Evolutionary conservation across 1,284 basidiomycete genomes (phyloP), one percentile per base, ranked within the genome.

Genomic region (Ceratobasidium sp.): DNA sequence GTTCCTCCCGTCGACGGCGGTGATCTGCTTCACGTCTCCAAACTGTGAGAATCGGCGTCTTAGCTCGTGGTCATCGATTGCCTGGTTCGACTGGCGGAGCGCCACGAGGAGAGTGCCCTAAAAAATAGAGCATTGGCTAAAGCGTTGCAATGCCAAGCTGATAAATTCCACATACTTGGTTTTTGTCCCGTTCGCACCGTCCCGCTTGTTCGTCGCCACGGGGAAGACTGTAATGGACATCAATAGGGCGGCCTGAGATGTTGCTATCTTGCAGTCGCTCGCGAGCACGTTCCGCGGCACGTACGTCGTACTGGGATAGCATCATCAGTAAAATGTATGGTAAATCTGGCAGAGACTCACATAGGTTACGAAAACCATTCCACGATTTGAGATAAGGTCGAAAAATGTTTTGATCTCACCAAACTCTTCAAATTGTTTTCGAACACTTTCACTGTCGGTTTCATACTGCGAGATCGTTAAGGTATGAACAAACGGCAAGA

Each of bases 331-430:
- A 33, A 18, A 25, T 33, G 38, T 25, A 53, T 53, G 8, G 44
- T 7, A 11, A 18, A 58, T 11, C 9, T 30, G 21, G 56, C 62
- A 23, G 23, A 28, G 7, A 59, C 95, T 86, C 82, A 97, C 95
- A 79, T 93, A 99, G 66, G 96, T 98, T 69, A 98, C 91, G 81
- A 99, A 99, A 5, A 96, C 92, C 91, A 99, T 96, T 21, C 96
- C 96, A 73, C 96, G 87, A 40, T 93, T 96, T 61, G 88, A 86
- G 75, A 98, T 93, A 38, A 98, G 83, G 81, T 99, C 96, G 80
- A 97, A 98, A 81, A 96, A 98, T 1, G 93, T 96, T 82, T 95
- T 95, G 82, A 98, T 92, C 79, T 96, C 94, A 73, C 96, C 96
- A 80, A 93, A 93, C 74, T 91, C 88, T 81, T 94, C 92, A 81